Conservation (phyloP, 352 stramenopile genomes). For the Pythium sp. region DNA sequence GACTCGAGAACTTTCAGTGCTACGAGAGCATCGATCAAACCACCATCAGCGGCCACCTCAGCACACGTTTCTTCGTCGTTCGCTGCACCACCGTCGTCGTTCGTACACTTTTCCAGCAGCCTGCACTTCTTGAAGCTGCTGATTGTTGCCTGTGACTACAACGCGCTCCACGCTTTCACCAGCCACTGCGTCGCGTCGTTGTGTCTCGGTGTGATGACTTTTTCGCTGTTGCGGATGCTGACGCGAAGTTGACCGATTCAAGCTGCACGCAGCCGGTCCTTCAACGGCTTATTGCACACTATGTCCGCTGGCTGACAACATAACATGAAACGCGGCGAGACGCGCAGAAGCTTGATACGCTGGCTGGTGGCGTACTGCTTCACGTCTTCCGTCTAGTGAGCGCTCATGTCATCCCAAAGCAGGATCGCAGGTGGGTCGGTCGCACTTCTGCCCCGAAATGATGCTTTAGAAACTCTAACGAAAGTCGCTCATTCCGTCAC, state of each 20-base stretch:
- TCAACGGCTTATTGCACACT: neutral
- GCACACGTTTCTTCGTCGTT: neutral
- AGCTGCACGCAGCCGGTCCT: neutral
- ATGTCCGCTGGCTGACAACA: neutral
- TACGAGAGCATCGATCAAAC: too few species aligned
- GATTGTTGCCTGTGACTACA: neutral
- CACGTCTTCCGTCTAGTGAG: neutral
- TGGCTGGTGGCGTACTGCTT: neutral
- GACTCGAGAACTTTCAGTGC: too few species aligned
- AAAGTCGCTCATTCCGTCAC: neutral
- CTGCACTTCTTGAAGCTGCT: neutral
- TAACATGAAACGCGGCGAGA: neutral
- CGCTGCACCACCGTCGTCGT: neutral
- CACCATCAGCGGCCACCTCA: too few species aligned
- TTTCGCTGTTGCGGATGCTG: neutral
- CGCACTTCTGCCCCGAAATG: neutral
- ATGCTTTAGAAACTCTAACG: constrained; percentile 2
- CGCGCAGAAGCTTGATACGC: neutral
- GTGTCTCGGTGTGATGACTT: neutral
- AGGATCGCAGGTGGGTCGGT: neutral
- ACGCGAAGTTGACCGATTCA: neutral
- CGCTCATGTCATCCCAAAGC: neutral
- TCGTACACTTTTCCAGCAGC: neutral
- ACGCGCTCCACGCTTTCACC: neutral
- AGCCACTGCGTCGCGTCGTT: neutral